phyloP scores from a whole-genome alignment of 129 eudicot genomes.

The sunflower (Helianthus annuus) region DNA sequence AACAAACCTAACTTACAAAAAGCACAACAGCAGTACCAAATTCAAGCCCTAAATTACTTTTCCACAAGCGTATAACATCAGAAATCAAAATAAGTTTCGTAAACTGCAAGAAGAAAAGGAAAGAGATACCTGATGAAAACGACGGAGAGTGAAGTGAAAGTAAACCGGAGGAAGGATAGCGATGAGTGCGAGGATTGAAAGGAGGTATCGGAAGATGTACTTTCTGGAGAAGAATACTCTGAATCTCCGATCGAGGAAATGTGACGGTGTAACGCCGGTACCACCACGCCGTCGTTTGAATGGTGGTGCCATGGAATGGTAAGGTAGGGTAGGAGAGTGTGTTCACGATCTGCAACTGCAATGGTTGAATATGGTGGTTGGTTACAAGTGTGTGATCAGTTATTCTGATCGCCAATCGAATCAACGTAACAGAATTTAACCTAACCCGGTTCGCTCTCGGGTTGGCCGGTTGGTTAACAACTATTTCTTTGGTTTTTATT shows the following conservation, averaged over 20 bases:
- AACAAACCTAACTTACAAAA: too few species aligned
- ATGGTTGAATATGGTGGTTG: constrained; percentile 4
- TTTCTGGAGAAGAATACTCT: constrained; percentile 40
- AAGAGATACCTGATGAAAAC: constrained; percentile 50
- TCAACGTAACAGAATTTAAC: background rate
- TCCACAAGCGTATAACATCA: constrained; percentile 12
- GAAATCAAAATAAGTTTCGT: background rate
- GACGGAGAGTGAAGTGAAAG: too few species aligned
- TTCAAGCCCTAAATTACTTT: background rate
- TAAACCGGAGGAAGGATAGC: too few species aligned
- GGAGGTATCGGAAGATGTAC: constrained; percentile 44
- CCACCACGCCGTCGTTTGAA: constrained; percentile 32
- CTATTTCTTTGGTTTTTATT: too few species aligned
- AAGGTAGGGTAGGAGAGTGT: background rate
- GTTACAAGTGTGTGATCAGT: background rate
- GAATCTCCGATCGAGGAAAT: constrained; percentile 28
- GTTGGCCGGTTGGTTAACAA: too few species aligned
- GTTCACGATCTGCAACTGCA: constrained; percentile 21
- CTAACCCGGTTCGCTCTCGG: background rate
- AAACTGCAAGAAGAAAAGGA: background rate
- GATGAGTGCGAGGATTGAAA: constrained; percentile 33
- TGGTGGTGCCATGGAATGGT: constrained; percentile 7
- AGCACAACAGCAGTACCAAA: background rate
- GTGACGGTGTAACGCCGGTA: constrained; percentile 19
- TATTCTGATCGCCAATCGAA: background rate